Conservation (phyloP, 768 basidiomycete genomes). For the Agaricus subrufescens region DNA sequence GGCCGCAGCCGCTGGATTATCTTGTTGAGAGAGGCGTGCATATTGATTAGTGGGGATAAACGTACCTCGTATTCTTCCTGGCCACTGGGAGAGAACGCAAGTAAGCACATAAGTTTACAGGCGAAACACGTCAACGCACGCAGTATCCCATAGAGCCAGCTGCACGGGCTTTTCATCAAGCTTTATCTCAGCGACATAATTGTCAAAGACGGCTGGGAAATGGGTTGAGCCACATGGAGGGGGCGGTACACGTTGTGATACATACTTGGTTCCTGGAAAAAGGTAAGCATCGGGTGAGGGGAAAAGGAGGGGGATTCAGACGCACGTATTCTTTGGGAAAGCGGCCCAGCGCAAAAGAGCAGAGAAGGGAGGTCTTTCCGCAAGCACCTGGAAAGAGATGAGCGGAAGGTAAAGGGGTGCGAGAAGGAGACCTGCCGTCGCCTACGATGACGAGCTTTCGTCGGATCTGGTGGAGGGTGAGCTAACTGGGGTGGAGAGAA, state of each 20-base stretch:
- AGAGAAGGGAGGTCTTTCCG: conserved; percentile 90
- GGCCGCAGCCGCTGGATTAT: conserved; percentile 77
- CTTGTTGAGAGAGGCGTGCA: background rate
- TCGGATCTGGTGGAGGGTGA: conserved; percentile 58
- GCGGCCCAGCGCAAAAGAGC: conserved; percentile 90
- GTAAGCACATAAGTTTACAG: conserved; percentile 10
- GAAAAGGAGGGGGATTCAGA: conserved; percentile 17
- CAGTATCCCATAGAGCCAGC: conserved; percentile 97
- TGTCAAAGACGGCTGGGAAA: conserved; percentile 86
- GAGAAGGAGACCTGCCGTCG: conserved; percentile 62
- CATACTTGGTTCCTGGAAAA: conserved; percentile 55
- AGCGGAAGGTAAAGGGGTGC: conserved; percentile 15
- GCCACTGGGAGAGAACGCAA: conserved; percentile 49
- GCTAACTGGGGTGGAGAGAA: conserved; percentile 8
- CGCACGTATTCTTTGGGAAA: conserved; percentile 95
- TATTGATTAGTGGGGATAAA: conserved; percentile 10
- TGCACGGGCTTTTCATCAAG: conserved; percentile 98
- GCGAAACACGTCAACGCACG: conserved; percentile 53
- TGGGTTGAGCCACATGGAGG: conserved; percentile 14
- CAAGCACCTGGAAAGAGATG: conserved; percentile 65
- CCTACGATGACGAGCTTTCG: conserved; percentile 96
- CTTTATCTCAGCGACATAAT: conserved; percentile 97
- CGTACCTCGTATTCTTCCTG: conserved; percentile 96
- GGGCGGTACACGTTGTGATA: conserved; percentile 13
- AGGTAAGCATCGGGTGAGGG: conserved; percentile 3